These are phyloP conservation scores for Quercus mongolica DNA, from an alignment of 306 rosid species.

Conservation along the genomic window DNA sequence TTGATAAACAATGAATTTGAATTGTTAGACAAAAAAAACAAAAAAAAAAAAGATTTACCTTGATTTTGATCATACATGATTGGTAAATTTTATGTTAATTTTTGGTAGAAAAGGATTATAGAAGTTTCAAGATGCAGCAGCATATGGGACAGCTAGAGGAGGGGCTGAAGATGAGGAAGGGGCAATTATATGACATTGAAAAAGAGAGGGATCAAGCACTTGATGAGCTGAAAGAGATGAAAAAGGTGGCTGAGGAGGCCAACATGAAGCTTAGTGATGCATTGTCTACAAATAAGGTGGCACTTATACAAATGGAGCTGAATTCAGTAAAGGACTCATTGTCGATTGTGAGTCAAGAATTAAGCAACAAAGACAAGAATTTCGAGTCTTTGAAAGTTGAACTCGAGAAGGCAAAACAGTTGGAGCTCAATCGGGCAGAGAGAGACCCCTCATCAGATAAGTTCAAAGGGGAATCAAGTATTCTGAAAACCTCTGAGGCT, in stretches of 20 bases:
- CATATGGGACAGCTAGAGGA: constrained; percentile 28
- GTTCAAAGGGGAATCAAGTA: constrained; percentile 20
- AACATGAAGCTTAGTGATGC: constrained; percentile 27
- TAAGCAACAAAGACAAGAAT: constrained; percentile 12
- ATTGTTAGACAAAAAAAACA: not conserved
- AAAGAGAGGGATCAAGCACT: constrained; percentile 35
- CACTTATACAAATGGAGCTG: constrained; percentile 16
- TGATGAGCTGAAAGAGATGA: constrained; percentile 26
- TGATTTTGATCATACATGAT: not conserved
- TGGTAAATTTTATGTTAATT: not conserved
- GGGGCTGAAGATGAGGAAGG: constrained; percentile 19
- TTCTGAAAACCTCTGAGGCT: constrained; percentile 35
- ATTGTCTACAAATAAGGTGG: constrained; percentile 1
- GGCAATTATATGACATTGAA: constrained; percentile 24
- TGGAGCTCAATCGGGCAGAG: constrained; percentile 25
- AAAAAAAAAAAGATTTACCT: not conserved
- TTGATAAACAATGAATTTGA: not conserved
- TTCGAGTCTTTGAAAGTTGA: constrained; percentile 29
- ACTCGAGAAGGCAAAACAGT: constrained; percentile 20
- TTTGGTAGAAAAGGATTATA: not conserved
- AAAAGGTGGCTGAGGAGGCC: constrained; percentile 31
- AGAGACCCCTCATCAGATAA: constrained; percentile 15
- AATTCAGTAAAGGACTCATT: constrained; percentile 16
- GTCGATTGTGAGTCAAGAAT: constrained; percentile 6
- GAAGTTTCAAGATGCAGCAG: constrained; percentile 22